A percentile compares a stretch with the other conserved stretches of the same genome.
phyloP scores from a whole-genome alignment of 257 asterid species.

The Solanum verrucosum region DNA sequence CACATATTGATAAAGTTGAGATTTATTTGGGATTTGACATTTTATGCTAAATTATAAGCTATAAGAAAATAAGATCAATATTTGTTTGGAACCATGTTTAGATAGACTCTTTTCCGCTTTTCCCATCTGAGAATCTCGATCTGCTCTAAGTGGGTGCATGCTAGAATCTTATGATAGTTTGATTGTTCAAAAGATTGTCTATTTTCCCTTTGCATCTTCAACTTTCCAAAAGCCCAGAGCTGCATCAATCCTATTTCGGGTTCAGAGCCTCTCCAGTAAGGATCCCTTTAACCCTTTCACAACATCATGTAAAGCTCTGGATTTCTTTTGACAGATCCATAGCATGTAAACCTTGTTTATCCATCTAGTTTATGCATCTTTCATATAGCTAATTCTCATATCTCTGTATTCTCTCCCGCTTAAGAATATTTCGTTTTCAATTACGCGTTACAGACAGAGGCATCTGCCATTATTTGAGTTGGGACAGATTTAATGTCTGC shows the following conservation, averaged over 20 bases:
- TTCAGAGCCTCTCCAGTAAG: not conserved
- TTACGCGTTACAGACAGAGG: not conserved
- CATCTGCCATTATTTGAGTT: not conserved
- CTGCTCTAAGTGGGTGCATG: not conserved
- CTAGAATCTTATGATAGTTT: not conserved
- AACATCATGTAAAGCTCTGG: not conserved
- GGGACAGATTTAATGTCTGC: not conserved
- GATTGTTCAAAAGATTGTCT: not conserved
- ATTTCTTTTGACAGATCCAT: not conserved
- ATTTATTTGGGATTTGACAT: not conserved
- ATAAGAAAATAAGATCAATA: not conserved
- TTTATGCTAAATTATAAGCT: not conserved
- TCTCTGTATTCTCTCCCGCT: not conserved
- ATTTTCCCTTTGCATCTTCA: not conserved
- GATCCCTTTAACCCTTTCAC: not conserved
- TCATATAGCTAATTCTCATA: not conserved
- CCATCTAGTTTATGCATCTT: not conserved
- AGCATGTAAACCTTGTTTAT: not conserved
- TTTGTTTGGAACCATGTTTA: not conserved
- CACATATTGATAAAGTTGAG: not conserved
- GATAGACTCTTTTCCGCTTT: not conserved
- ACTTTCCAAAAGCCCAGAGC: not conserved
- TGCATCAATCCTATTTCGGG: not conserved
- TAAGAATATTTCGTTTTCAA: not conserved
- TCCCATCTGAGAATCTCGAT: not conserved